These are phyloP conservation scores for Aspergillus nidulans DNA, from an alignment of 495 filamentous ascomycete genomes.

Conservation along the genomic window DNA sequence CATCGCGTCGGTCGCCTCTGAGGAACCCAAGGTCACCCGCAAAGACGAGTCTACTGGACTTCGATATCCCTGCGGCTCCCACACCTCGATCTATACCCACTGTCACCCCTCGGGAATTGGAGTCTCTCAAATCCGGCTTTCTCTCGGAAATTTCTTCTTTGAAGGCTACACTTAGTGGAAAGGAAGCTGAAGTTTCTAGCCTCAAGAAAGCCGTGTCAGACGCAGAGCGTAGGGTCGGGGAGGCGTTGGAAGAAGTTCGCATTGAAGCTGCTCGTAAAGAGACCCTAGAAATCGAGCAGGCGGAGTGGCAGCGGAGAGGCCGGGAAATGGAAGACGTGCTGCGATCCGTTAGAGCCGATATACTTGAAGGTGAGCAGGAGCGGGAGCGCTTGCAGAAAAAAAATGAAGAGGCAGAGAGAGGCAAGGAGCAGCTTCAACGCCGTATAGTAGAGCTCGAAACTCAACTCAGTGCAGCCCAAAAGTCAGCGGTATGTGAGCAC, in stretches of 20 bases:
- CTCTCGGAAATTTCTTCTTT: constrained; percentile 86
- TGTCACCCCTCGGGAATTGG: constrained; percentile 86
- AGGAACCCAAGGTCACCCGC: constrained; percentile 29
- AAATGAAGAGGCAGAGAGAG: constrained; percentile 70
- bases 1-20: constrained; percentile 41
- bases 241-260: constrained; percentile 73
- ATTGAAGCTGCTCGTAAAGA: constrained; percentile 67
- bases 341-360: constrained; percentile 73
- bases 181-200: constrained; percentile 80
- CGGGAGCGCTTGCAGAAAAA: constrained; percentile 66
- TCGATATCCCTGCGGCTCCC: constrained; percentile 83
- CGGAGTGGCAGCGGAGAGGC: constrained; percentile 76
- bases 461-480: constrained; percentile 63
- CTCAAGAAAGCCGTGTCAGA: constrained; percentile 82
- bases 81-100: constrained; percentile 89
- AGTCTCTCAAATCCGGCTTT: constrained; percentile 83
- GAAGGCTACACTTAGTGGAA: constrained; percentile 81
- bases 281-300: constrained; percentile 67
- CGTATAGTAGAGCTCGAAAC: constrained; percentile 62
- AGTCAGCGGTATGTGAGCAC: constrained; percentile 28
- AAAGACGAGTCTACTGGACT: constrained; percentile 68
- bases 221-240: constrained; percentile 86
- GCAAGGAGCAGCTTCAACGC: constrained; percentile 56
- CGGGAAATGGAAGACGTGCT: constrained; percentile 81
- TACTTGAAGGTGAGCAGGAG: constrained; percentile 69